Evolutionary conservation across 2,329 filamentous ascomycete genomes (phyloP), one percentile per base, ranked within the genome.

Genomic region (Pseudocercospora fuligena): DNA sequence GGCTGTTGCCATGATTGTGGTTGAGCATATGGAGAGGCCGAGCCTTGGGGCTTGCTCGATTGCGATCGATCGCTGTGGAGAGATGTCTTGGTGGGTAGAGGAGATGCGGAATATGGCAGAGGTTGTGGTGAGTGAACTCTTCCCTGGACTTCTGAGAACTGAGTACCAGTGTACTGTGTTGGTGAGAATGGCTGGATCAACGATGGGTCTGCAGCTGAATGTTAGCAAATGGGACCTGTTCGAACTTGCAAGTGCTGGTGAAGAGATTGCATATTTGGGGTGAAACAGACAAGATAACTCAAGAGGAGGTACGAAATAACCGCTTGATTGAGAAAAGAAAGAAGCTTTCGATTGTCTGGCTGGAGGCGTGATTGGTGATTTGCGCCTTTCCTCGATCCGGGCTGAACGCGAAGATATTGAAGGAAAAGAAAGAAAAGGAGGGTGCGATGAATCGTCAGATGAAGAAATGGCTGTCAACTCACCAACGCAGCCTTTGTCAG

Each of bases 1-100:
- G 84, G 84, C 49, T 65, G 65, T 70, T 87, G 83, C 73, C 84
- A 89, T 69, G 80, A 76, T 51, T 83, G 80, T 69, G 81, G 83
- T 69, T 86, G 86, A 67, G 90, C 83, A 74, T 89, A 90, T 2
- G 91, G 91, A n/a, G 90, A 92, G 14, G 87, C 84, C 75, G 86
- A 88, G 68, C 84, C 85, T 63, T 82, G 69, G 21, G 68, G 67
- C 64, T 76, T 75, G 51, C 64, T 70, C 40, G 76, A 78, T n/a
- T 78, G 69, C 19, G 69, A 74, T 21, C 78, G 76, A 27, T 81
- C 81, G 73, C 81, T 83, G 53, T 79, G 78, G 21, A 78, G 75
- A 16, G 83, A 84, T 70, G 82, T 80, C 16, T 87, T 85, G 12
- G 88, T 87, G 60, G 87, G 83, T n/a, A 87, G 87, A 3, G 90